Base-by-base conservation (phyloP, 208 protist genomes). In the Crithidia mellificae region DNA sequence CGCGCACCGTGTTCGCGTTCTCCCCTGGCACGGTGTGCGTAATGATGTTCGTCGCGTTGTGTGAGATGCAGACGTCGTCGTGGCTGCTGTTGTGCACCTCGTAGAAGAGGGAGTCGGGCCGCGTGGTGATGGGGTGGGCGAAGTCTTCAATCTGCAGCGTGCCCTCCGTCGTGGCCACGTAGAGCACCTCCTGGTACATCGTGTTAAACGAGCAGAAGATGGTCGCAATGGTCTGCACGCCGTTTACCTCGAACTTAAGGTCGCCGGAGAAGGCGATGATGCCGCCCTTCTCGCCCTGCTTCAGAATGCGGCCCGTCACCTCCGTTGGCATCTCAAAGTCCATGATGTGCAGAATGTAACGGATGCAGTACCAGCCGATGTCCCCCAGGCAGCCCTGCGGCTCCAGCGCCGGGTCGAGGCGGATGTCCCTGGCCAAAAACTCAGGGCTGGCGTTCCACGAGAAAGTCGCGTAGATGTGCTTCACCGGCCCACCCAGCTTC, bases 331-430 rank as follows among this genome's bases (percentile, higher is more conserved):
- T 74, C n/a, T 46, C 51, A 20, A 79, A 77, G 41, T 79, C 57
- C 73, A 91, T 83, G n/a, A 90, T 32, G 63, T 90, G 84, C 30
- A 90, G 56, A 17, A 78, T 72, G 34, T 68, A 77, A 43, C 84
- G 77, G 44, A 87, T 77, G 57, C 72, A 77, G 65, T 84, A 87
- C 83, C 85, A 88, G 19, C 80, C 85, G 20, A 88, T 27, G 49
- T 91, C 85, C 2, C 83, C 85, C 5, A 89, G 72, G 5, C 59
- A 73, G 7, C 83, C 85, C 27, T 84, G 74, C 22, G 85, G 80
- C 61, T 85, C 80, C 5, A 87, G 72, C 6, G 27, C 32, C 0
- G 83, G 72, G 58, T 87, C 53, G n/a, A 84, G 52, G 32, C 82
- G 85, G 44, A 84, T 86, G 38, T 84, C 69, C 25, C 59, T 73